Evolutionary conservation across 306 rosid species (phyloP).

Genomic region (Medicago lupulina): DNA sequence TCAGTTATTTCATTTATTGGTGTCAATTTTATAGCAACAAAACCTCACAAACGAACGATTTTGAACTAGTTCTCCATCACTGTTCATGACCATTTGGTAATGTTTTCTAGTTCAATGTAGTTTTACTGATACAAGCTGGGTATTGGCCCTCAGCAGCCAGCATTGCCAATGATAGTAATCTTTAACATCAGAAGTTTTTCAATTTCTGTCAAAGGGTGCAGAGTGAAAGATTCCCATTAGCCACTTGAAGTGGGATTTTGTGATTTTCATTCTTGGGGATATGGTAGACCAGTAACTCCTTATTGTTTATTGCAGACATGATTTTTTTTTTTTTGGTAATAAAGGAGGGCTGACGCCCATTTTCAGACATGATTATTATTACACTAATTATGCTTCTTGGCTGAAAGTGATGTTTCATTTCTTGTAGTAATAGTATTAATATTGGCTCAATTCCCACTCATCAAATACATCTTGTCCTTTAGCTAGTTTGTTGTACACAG

Average conservation of each 20-base stretch:
- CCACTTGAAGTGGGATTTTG: constrained; percentile 25
- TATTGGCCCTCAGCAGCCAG: constrained; percentile 22
- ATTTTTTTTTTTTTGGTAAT: no score
- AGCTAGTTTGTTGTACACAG: neutral
- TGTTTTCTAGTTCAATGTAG: constrained; percentile 17
- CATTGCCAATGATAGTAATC: constrained; percentile 1
- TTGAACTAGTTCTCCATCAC: constrained; percentile 15
- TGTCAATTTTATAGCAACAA: constrained; percentile 19
- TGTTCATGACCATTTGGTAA: constrained; percentile 4
- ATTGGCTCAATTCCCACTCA: no score
- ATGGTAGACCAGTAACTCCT: constrained; percentile 14
- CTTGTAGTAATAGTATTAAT: constrained; percentile 19
- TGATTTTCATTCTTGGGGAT: constrained; percentile 29
- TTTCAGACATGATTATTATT: constrained; percentile 6
- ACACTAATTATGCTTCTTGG: neutral
- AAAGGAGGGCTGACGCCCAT: no score
- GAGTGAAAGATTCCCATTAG: constrained; percentile 10
- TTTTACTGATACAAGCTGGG: neutral
- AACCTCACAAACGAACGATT: constrained; percentile 16
- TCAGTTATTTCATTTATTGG: constrained; percentile 39
- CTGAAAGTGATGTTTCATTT: constrained; percentile 10
- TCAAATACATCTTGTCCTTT: no score
- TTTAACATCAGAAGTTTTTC: constrained; percentile 9
- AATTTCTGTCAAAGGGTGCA: constrained; percentile 14
- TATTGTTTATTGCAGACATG: neutral